Percentiles rank a stretch among this genome's conserved stretches.
Evolutionary conservation across 805 yeast species (phyloP).

Genomic region (Pichia exigua): DNA sequence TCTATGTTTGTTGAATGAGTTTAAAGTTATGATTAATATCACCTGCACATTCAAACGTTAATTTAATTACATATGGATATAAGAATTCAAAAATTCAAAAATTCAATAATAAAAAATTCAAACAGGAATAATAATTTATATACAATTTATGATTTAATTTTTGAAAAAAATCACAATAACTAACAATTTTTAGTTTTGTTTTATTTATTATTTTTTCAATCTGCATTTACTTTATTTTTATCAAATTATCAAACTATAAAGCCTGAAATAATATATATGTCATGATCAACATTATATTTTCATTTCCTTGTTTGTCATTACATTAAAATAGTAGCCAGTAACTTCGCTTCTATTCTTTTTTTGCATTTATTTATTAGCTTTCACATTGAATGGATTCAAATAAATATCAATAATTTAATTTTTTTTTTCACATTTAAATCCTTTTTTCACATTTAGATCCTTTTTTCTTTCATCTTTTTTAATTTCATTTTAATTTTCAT

Average conservation of each 20-base stretch:
- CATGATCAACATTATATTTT: too few species aligned
- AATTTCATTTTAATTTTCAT: neutral
- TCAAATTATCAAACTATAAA: neutral
- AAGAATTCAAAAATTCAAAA: neutral
- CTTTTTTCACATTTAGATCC: neutral
- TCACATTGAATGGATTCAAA: neutral
- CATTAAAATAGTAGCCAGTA: neutral
- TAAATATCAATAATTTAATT: neutral
- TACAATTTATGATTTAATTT: neutral
- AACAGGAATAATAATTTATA: too few species aligned
- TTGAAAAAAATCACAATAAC: neutral
- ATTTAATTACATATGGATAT: too few species aligned
- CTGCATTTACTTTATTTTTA: neutral
- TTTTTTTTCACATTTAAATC: neutral
- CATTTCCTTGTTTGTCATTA: neutral
- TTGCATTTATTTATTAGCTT: neutral
- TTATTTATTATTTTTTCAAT: neutral
- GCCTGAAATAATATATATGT: too few species aligned
- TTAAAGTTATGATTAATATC: neutral
- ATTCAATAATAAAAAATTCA: too few species aligned
- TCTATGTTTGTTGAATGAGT: neutral
- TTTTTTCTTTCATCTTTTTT: neutral
- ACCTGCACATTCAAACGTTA: neutral
- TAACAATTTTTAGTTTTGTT: neutral
- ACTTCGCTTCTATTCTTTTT: neutral